Base-by-base conservation (phyloP, 768 basidiomycete genomes). In the Tulasnella sp. region DNA sequence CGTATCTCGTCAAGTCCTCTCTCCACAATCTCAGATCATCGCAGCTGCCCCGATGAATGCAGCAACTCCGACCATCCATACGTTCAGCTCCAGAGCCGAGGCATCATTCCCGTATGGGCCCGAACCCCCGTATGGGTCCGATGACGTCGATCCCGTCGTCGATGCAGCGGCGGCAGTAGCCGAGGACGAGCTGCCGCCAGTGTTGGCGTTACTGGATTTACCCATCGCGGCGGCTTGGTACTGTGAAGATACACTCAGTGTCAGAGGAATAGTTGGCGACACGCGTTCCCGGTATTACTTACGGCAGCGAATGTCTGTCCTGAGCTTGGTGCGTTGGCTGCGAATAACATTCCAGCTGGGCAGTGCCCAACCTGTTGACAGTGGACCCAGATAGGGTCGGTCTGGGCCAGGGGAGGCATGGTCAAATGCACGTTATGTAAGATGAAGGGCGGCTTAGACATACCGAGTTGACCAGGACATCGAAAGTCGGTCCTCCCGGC, bases 301-400 rank as follows among this genome's bases (percentile, higher is more conserved):
- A 70, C 69, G n/a, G 79, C 79, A 54, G 1, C 39, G 73, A 78
- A 79, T 29, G 58, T 78, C 64, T 79, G 29, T 25, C 75, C 75
- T 39, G 37, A 52, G 25, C 74, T 52, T 2, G 75, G 75, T n/a
- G n/a, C n/a, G 31, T 79, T 79, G 68, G 76, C 70, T 19, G 78
- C 78, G 67, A 79, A 79, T 17, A 78, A 73, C 78, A 79, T 79
- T 0, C 78, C 78, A 14, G 37, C 42, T 40, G 40, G 38, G 67
- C 78, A 78, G 77, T 78, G 78, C 22, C 64, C 75, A 25, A 34
- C 37, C 42, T 58, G 78, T 68, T 81, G 80, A 12, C 68, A 82
- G 83, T 86, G 89, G 69, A 86, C 86, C 88, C 89, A 90, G 78
- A 88, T 82, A 14, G 82, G 80, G 6, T 75, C 71, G 36, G 89